These are phyloP conservation scores for Handroanthus guayacan DNA, from an alignment of 257 asterid species.

Conservation along the genomic window DNA sequence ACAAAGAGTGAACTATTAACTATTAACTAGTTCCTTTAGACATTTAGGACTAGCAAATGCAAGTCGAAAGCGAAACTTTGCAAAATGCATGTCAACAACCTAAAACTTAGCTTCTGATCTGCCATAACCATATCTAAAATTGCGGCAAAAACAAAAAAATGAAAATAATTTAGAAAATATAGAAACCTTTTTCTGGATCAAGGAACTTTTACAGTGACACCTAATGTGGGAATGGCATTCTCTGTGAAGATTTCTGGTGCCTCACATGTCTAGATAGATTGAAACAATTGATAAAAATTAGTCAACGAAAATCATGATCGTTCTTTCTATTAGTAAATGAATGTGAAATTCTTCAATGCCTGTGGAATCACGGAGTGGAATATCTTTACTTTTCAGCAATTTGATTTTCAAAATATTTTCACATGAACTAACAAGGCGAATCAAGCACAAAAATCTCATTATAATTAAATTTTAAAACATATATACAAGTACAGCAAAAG, in stretches of 20 bases:
- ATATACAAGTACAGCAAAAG: background rate
- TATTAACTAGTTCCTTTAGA: too few relatives aligned
- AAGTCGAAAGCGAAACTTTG: background rate
- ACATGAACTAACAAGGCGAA: slow-evolving; percentile 20
- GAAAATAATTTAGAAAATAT: background rate
- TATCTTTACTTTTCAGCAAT: background rate
- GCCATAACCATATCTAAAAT: background rate
- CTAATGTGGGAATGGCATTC: background rate
- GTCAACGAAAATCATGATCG: background rate
- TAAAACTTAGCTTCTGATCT: slow-evolving; percentile 17
- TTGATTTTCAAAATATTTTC: too few relatives aligned
- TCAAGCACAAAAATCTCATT: background rate
- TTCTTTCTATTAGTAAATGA: background rate
- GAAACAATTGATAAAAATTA: background rate
- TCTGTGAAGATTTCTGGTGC: background rate
- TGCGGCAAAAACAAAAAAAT: slow-evolving; percentile 5
- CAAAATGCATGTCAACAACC: background rate
- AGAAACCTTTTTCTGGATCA: background rate
- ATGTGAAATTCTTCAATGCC: background rate
- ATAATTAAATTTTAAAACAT: background rate
- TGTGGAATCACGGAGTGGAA: background rate
- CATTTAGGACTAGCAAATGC: background rate
- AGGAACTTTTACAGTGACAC: background rate
- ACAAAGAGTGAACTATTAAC: too few relatives aligned
- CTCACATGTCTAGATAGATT: background rate